Base-by-base conservation (phyloP, 768 basidiomycete species). In the Lactarius sanguifluus region DNA sequence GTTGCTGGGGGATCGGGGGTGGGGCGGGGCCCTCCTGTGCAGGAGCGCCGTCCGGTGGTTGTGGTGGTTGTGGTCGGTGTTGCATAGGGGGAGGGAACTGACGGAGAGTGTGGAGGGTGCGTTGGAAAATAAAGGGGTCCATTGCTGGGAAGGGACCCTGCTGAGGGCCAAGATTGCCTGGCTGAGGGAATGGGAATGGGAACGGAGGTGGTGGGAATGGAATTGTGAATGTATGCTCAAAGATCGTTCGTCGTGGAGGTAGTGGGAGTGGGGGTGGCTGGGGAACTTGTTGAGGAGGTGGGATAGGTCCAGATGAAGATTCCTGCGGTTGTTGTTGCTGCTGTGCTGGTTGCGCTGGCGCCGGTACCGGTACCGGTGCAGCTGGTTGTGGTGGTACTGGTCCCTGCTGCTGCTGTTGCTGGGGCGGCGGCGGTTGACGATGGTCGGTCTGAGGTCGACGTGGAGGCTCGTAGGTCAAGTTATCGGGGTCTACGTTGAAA, bases 401-500 rank as follows among this genome's bases (percentile, higher is more conserved):
- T 47, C 36, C 25, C 36, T 45, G 43, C 18, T 23, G 47, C 10
- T 23, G 47, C 38, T 61, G 68, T 10, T n/a, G 47, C 36, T 38
- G 36, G 10, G 36, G 68, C 23, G 43, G 68, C 16, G 32, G 56
- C 1, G 45, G 61, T 40, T 67, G 67, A 45, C 40, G 66, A 64
- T 34, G 56, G 1, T 62, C 52, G 10, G 59, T 40, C 23, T 59
- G 61, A 36, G 70, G 38, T 34, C 64, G 36, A 61, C 50, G 64
- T 32, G 60, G 64, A 5, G 59, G 63, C 54, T 67, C 73, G 71
- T 41, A 85, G 0, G 89, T 91, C 56, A 92, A 75, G 64, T 87
- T 87, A 63, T 91, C 86, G 0, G 91, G 91, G 72, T 93, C 91
- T 62, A 93, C 84, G 69, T 93, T 87, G 71, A 93, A 93, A 68